Evolutionary conservation across 148 eudicot genomes (phyloP), one percentile per base, ranked within the genome.

Genomic region (Pouteria glomerata): DNA sequence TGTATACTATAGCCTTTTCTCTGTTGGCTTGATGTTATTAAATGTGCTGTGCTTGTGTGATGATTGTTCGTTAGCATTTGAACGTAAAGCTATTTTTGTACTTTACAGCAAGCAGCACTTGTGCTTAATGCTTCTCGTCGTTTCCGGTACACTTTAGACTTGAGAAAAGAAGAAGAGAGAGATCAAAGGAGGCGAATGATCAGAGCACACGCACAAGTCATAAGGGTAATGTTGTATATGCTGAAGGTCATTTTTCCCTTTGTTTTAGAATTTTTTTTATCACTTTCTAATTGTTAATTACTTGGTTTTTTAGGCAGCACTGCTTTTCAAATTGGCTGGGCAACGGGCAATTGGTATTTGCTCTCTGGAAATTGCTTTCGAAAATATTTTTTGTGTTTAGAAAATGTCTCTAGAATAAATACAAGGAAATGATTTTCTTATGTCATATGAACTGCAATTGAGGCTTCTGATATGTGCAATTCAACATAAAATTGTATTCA

Each of bases 161-260:
- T 93, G 64, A 82, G 79, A 74, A 90, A 80, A 66, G 87, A 84
- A 61, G 95, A 90, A 59, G 92, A 90, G 79, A 83, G 80, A 79
- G 98, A 93, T 47, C 83, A 83, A 16, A 65, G 92, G 65, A 89
- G 95, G 42, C 75, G 95, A 71, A 83, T 93, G 90, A 93, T 93
- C 51, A 89, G 98, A 83, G 88, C 98, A 53, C 98, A 93, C 78
- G 98, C 98, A 14, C 98, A 90, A 90, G 98, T 93, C 68, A 83
- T 93, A 58, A 83, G 98, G 83, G 98, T 90, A 85, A 74, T 21
- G 12, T 29, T n/a, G 42, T 16, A 48, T 15, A 18, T 12, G 44
- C 29, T 58, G 13, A 33, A n/a, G 51, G 11, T 18, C 69, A 57
- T 60, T 66, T 21, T 8, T 15, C 3, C 29, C 15, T 34, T 21